Base-by-base conservation (phyloP, 2,329 filamentous ascomycete species). In the Neurospora sp. region DNA sequence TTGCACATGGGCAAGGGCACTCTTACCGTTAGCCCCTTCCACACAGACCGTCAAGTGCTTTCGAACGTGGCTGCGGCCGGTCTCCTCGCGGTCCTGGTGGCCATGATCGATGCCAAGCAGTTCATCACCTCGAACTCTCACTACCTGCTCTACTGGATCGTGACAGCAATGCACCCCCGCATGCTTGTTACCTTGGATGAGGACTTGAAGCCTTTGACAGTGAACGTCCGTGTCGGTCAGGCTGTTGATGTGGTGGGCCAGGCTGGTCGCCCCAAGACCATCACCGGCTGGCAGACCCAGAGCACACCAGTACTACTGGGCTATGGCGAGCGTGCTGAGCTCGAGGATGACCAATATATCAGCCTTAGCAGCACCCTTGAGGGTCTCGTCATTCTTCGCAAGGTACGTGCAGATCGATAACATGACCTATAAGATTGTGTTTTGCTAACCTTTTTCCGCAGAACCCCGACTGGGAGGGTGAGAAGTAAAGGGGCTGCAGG, bases 1-100 rank as follows among this genome's bases (percentile, higher is more conserved):
- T 82, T 99, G 74, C 96, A 99, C 84, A 98, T 98, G 94, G 96
- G 96, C 83, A 99, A 99, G 85, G 96, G 96, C 75, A 98, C 96
- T 3, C 88, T 99, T 78, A 92, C 93, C 3, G 87, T 98, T 77
- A 98, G 93, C 81, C 96, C 96, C n/a, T 99, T 99, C 91, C 96
- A 99, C 84, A 97, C 95, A 19, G 96, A 99, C 79, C 92, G 96
- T 71, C 93, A 97, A 81, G 93, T 99, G 33, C 87, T 99, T 69
- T 99, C 96, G 2, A 89, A 92, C 72, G 96, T 99, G 42, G 91
- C 94, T 33, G 90, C 95, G 36, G 93, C 93, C 17, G 95, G 96
- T 76, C 86, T 99, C 66, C 87, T 99, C 70, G 91, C 95, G 13
- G 94, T 97, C 36, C 87, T 97, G 66, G 90, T 99, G 67, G 92